Base-by-base conservation (phyloP, 495 filamentous ascomycete species). In the Podospora fimiseda region DNA sequence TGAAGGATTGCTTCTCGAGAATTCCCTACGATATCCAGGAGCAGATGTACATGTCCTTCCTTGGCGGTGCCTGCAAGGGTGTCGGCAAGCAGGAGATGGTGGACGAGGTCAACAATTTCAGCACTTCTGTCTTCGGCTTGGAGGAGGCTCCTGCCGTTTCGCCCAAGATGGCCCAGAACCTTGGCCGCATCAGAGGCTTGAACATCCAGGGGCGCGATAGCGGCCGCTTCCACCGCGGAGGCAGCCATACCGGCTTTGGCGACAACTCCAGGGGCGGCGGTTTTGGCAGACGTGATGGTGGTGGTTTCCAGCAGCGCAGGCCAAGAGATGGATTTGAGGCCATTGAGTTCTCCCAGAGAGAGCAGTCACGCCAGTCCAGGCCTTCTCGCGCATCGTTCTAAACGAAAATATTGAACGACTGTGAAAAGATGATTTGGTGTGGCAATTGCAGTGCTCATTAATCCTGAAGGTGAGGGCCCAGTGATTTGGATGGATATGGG, bases 61-160 rank as follows among this genome's bases (percentile, higher is more conserved):
- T 94, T 74, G 75, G 73, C 64, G 55, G 75, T 5, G 50, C 58
- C 48, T 43, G 58, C 74, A 48, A 68, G 72, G 48, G 59, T 14
- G 39, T 65, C 30, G 43, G 69, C 51, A 70, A 67, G 27, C 58
- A 64, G 2, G 56, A 57, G 3, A 47, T 83, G 20, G 64, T 89
- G 13, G 43, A 74, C 3, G 64, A 70, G 3, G 62, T 93, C 50
- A 90, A 91, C 65, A 64, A 78, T n/a, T 76, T 83, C 61, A 72
- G 78, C 39, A 63, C 66, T 19, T 67, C 79, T 30, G 83, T 80
- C 2, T 89, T 83, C 74, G 81, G 84, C 9, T 71, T 87, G 72
- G 50, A 68, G 0, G 53, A 74, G 50, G 74, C 79, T 9, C 89
- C 89, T 1, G 53, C 54, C 2, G 58, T 95, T 8, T 42, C 61